A percentile compares a stretch with the other conserved stretches of the same genome.
phyloP scores from a whole-genome alignment of 2,329 filamentous ascomycete genomes.

The Sclerotinia glacialis region DNA sequence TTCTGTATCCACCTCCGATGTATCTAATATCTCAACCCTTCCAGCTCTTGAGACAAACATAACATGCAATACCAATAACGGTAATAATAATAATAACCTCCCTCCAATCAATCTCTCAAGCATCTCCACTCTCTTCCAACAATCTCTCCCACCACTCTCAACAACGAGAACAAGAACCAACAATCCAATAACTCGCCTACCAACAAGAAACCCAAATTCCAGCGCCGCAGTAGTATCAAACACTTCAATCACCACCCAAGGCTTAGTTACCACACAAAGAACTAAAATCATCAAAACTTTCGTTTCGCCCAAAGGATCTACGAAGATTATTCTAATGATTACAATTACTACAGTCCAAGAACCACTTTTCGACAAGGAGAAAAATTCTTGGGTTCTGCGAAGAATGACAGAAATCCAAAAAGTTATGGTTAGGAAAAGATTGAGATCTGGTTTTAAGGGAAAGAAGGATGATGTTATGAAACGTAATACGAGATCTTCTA shows the following conservation, averaged over 20 bases:
- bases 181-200: background rate
- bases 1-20: background rate
- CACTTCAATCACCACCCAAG: background rate
- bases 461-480: background rate
- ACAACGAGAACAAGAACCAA: background rate
- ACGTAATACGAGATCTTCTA: background rate
- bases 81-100: background rate
- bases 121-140: background rate
- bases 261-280: background rate
- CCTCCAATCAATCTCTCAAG: background rate
- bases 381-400: background rate
- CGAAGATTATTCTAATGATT: background rate
- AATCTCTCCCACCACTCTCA: background rate
- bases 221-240: background rate
- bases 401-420: background rate
- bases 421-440: background rate
- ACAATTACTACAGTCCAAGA: background rate
- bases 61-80: background rate
- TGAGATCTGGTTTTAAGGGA: background rate
- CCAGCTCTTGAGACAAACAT: background rate
- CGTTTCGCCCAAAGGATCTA: background rate
- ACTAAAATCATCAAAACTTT: constrained; percentile 2
- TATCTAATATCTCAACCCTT: background rate
- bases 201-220: background rate
- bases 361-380: background rate